Base-by-base conservation (phyloP, 2,329 filamentous ascomycete genomes). In the Ophiosphaerella narmari region DNA sequence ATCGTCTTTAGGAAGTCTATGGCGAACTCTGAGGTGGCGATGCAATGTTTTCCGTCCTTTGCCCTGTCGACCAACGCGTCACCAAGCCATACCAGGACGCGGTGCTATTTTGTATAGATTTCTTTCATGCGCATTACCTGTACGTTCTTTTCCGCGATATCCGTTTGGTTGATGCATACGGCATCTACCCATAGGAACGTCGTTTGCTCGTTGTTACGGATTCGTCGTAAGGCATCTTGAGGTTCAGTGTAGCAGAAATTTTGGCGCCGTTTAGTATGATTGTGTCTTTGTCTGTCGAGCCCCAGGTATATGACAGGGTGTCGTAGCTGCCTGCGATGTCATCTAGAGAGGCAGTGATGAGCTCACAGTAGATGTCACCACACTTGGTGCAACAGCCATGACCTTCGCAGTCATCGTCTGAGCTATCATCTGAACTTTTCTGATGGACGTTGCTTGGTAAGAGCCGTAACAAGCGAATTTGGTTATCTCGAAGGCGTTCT, bases 111-210 rank as follows among this genome's bases (percentile, higher is more conserved):
- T 13, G 36, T 29, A 31, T 57, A 60, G 18, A 60, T 57, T 21
- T 52, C 16, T 43, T 41, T 39, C 57, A 60, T 60, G 13, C 51
- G 21, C 14, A 40, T 46, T 24, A 58, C 54, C 39, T 60, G 57
- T 4, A 32, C 6, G 9, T 32, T 52, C n/a, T 51, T 52, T 44
- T 60, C 57, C 14, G 24, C 23, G 11, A 39, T 36, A 18, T 57
- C 41, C 7, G 35, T 23, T 31, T 56, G 53, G 39, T 59, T 52
- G n/a, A 59, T 21, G 26, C 26, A 29, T 8, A 29, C 1, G 4
- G 26, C 6, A 6, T 29, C 26, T 29, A 29, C 5, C 26, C 26
- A 29, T 11, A 29, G 11, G 7, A 29, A 29, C 6, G 7, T 29
- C 3, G 6, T 29, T 6, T 11, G 7, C 11, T 29, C 26, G 26